A percentile compares a stretch with the other conserved stretches of the same genome.
These are phyloP conservation scores for Venturia carpophila DNA, from an alignment of 2,329 filamentous ascomycete species.

Conservation along the genomic window DNA sequence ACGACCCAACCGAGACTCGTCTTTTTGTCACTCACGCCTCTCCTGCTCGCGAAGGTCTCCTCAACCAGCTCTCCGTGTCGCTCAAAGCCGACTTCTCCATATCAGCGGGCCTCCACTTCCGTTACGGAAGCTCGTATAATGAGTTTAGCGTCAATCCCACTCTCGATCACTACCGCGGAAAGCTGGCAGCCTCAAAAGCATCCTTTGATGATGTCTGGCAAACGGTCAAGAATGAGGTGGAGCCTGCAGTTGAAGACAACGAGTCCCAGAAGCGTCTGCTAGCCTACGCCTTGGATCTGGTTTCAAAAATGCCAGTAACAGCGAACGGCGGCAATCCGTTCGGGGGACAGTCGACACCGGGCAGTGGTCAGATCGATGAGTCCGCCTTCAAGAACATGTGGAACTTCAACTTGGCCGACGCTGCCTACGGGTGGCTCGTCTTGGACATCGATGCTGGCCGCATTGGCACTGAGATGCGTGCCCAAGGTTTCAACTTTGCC, in stretches of 20 bases:
- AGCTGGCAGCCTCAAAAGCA: conserved; percentile 93
- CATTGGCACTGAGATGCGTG: conserved; percentile 97
- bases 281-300: conserved; percentile 82
- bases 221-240: conserved; percentile 91
- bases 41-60: conserved; percentile 86
- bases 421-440: conserved; percentile 92
- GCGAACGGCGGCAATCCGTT: conserved; percentile 96
- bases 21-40: conserved; percentile 96
- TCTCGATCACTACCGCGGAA: conserved; percentile 94
- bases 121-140: conserved; percentile 98
- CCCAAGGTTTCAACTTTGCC: conserved; percentile 98
- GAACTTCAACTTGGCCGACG: conserved; percentile 98
- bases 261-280: conserved; percentile 88
- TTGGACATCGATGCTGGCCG: conserved; percentile 91
- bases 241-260: conserved; percentile 88
- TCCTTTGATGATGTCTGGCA: conserved; percentile 99
- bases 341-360: conserved; percentile 68
- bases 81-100: conserved; percentile 98
- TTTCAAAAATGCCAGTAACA: conserved; percentile 96
- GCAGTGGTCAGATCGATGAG: conserved; percentile 87
- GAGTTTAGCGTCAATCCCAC: conserved; percentile 99
- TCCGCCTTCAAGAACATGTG: conserved; percentile 99
- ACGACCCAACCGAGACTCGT: conserved; percentile 94
- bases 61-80: conserved; percentile 95
- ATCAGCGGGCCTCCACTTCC: conserved; percentile 94